Conservation (phyloP, 1,284 basidiomycete genomes). For the Ceratobasidium sp. region DNA sequence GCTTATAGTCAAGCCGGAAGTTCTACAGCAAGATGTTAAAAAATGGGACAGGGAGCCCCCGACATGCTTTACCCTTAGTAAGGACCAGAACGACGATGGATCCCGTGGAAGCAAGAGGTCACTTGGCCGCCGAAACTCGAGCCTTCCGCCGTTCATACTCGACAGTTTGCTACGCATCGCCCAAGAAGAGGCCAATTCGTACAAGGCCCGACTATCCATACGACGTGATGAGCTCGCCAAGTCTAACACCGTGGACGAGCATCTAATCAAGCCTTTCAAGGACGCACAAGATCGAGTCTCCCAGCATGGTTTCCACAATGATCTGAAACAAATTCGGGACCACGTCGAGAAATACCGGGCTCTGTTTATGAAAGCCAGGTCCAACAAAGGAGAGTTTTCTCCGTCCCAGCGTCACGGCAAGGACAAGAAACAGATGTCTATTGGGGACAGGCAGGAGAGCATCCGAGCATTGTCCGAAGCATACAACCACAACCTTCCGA, state of each 20-base stretch:
- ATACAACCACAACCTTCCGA: neutral
- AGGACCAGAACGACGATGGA: slow-evolving; percentile 10
- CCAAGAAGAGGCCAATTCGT: slow-evolving; percentile 14
- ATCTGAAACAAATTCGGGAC: slow-evolving; percentile 31
- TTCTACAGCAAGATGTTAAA: slow-evolving; percentile 17
- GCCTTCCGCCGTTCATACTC: slow-evolving; percentile 42
- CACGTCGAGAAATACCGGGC: slow-evolving; percentile 40
- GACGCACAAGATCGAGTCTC: slow-evolving; percentile 24
- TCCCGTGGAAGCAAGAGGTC: neutral
- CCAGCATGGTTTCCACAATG: neutral
- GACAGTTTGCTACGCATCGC: slow-evolving; percentile 43
- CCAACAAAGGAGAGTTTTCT: slow-evolving; percentile 4
- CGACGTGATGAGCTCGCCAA: slow-evolving; percentile 2
- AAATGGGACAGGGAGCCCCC: slow-evolving; percentile 9
- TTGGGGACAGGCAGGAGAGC: slow-evolving; percentile 29
- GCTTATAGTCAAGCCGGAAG: slow-evolving; percentile 12
- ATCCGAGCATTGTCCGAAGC: slow-evolving; percentile 31
- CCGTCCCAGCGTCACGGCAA: no score
- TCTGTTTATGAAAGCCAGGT: slow-evolving; percentile 10
- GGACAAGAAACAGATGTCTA: no score
- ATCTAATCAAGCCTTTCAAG: slow-evolving; percentile 32
- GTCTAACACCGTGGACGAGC: slow-evolving; percentile 4
- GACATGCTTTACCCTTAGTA: slow-evolving; percentile 14
- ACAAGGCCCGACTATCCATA: slow-evolving; percentile 10
- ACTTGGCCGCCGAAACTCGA: neutral